These are phyloP conservation scores for Amanita molliuscula DNA, from an alignment of 768 basidiomycete species.

Conservation along the genomic window DNA sequence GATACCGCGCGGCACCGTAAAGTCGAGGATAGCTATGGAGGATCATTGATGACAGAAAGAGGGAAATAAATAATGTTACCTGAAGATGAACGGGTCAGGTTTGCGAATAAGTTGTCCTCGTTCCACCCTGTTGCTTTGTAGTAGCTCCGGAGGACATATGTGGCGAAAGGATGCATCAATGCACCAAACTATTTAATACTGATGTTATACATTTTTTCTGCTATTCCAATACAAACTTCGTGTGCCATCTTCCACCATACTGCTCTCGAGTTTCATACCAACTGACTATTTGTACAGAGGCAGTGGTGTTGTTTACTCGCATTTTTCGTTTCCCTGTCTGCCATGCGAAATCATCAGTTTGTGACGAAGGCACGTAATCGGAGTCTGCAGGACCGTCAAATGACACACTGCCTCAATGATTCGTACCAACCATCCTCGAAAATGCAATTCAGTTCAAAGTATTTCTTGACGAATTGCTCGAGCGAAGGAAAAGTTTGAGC, in stretches of 20 bases:
- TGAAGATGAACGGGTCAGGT: slow-evolving; percentile 81
- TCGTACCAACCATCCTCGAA: slow-evolving; percentile 24
- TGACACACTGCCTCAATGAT: background rate
- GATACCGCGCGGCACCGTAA: slow-evolving; percentile 72
- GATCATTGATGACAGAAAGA: slow-evolving; percentile 6
- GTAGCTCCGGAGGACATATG: slow-evolving; percentile 83
- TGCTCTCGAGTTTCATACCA: background rate
- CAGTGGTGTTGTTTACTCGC: background rate
- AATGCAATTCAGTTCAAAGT: slow-evolving; percentile 36
- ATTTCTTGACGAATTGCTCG: slow-evolving; percentile 30
- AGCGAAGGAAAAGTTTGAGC: slow-evolving; percentile 16
- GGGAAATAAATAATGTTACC: slow-evolving; percentile 34
- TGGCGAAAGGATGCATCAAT: slow-evolving; percentile 76
- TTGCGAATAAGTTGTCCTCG: slow-evolving; percentile 88
- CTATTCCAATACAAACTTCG: background rate
- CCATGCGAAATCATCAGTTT: background rate
- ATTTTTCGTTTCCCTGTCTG: slow-evolving; percentile 3
- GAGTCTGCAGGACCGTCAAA: background rate
- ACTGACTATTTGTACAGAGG: background rate
- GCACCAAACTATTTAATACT: background rate
- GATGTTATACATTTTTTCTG: background rate
- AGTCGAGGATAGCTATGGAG: slow-evolving; percentile 76
- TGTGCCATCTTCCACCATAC: background rate
- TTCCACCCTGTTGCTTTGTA: slow-evolving; percentile 95
- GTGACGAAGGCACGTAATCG: background rate